Percentiles rank a stretch among this genome's conserved stretches.
Evolutionary conservation across 257 asterid genomes (phyloP).

Genomic region (Leonotis leonurus): DNA sequence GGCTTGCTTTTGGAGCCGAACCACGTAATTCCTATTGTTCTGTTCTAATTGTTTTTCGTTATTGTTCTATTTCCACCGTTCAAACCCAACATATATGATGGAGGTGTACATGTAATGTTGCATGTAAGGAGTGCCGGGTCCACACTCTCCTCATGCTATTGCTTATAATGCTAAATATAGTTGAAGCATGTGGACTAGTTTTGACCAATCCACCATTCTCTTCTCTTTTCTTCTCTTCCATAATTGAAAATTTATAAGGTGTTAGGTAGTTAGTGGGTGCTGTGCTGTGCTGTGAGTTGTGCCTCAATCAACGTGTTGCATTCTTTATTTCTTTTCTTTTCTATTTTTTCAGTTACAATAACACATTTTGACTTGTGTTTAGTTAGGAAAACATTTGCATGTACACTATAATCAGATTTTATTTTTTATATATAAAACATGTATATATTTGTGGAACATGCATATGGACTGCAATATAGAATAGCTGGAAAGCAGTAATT

Average conservation of each 20-base stretch:
- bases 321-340: neutral
- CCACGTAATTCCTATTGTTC: too few relatives aligned
- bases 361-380: too few relatives aligned
- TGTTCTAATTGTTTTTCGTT: too few relatives aligned
- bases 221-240: too few relatives aligned
- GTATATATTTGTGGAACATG: neutral
- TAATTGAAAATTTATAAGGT: slow-evolving; percentile 7
- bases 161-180: slow-evolving; percentile 21
- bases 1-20: too few relatives aligned
- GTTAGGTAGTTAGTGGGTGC: slow-evolving; percentile 25
- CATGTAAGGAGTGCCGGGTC: neutral
- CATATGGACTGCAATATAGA: neutral
- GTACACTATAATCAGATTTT: too few relatives aligned
- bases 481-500: too few relatives aligned
- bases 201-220: slow-evolving; percentile 30
- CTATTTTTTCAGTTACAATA: too few relatives aligned
- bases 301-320: slow-evolving; percentile 19
- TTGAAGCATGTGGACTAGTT: slow-evolving; percentile 30
- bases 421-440: too few relatives aligned
- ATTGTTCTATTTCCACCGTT: too few relatives aligned
- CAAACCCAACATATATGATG: too few relatives aligned
- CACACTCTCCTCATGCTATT: neutral
- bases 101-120: neutral
- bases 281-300: slow-evolving; percentile 13
- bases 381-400: too few relatives aligned